Evolutionary conservation across 75 land plant species (phyloP).

Genomic region (Cupressus sempervirens): DNA sequence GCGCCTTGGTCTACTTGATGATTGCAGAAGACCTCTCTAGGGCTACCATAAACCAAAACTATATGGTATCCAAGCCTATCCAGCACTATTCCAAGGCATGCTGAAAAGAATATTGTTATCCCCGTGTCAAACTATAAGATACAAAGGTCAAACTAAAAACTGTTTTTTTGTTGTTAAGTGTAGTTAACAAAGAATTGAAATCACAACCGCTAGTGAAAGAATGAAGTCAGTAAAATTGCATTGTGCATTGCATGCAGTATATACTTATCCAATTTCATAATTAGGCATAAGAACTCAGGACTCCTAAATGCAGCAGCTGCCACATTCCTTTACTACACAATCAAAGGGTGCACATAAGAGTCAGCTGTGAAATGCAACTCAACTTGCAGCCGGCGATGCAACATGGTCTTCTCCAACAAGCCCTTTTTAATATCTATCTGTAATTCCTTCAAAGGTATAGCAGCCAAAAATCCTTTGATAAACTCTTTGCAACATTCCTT

Average conservation of each 20-base stretch:
- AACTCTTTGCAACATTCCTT: slow-evolving; percentile 74
- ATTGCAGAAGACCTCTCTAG: neutral
- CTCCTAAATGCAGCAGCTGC: neutral
- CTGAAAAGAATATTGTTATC: neutral
- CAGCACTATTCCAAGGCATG: neutral
- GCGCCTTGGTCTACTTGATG: neutral
- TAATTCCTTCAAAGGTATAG: slow-evolving; percentile 84
- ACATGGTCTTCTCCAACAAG: slow-evolving; percentile 36
- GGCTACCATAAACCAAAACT: neutral
- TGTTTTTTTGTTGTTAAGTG: slow-evolving; percentile 3
- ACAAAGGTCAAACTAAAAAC: neutral
- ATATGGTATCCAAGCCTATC: neutral
- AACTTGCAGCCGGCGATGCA: slow-evolving; percentile 84
- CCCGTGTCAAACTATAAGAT: slow-evolving; percentile 4
- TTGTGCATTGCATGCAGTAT: neutral
- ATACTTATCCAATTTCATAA: neutral
- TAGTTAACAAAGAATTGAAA: neutral
- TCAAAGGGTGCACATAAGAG: neutral
- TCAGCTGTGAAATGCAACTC: slow-evolving; percentile 70
- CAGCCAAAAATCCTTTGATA: slow-evolving; percentile 79
- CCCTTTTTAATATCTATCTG: slow-evolving; percentile 81
- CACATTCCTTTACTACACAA: slow-evolving; percentile 1
- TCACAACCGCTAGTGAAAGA: slow-evolving; percentile 2
- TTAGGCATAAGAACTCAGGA: neutral
- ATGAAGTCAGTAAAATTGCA: neutral